phyloP scores from a whole-genome alignment of 2,329 filamentous ascomycete genomes.

The Xylaria sp. region DNA sequence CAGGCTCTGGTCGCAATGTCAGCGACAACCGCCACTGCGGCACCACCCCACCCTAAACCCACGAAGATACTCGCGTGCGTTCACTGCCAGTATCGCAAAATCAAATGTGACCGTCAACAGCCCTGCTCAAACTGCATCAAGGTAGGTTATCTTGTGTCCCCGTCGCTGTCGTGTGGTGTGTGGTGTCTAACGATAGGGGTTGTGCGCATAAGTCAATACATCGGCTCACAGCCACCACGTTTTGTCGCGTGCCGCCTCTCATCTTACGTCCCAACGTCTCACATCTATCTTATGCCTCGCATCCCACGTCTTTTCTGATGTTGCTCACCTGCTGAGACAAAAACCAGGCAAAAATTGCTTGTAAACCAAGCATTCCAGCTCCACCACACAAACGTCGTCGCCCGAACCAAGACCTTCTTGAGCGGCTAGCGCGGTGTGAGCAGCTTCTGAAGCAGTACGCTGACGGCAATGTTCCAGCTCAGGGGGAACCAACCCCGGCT shows the following conservation, averaged over 20 bases:
- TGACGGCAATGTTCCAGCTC: constrained; percentile 28
- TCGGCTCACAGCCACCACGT: not conserved
- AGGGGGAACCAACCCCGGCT: constrained; percentile 5
- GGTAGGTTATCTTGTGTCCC: constrained; percentile 34
- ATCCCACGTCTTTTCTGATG: constrained; percentile 2
- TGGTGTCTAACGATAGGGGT: not conserved
- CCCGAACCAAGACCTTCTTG: constrained; percentile 39
- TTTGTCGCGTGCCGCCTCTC: not conserved
- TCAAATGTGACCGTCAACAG: constrained; percentile 68
- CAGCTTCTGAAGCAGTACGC: constrained; percentile 39
- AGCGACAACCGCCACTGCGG: constrained; percentile 17
- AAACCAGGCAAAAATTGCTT: constrained; percentile 37
- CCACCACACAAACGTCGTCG: constrained; percentile 38
- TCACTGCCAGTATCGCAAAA: constrained; percentile 71
- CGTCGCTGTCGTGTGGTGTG: not conserved
- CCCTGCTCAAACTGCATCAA: constrained; percentile 67
- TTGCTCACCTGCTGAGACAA: constrained; percentile 18
- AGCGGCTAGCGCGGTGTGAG: constrained; percentile 39
- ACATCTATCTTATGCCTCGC: not conserved
- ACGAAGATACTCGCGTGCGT: constrained; percentile 60
- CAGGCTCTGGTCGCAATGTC: constrained; percentile 29
- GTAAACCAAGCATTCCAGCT: constrained; percentile 37
- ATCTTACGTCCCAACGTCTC: not conserved
- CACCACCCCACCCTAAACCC: constrained; percentile 37
- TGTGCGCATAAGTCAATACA: not conserved